Evolutionary conservation across 495 filamentous ascomycete species (phyloP).

Genomic region (Annulohypoxylon nitens): DNA sequence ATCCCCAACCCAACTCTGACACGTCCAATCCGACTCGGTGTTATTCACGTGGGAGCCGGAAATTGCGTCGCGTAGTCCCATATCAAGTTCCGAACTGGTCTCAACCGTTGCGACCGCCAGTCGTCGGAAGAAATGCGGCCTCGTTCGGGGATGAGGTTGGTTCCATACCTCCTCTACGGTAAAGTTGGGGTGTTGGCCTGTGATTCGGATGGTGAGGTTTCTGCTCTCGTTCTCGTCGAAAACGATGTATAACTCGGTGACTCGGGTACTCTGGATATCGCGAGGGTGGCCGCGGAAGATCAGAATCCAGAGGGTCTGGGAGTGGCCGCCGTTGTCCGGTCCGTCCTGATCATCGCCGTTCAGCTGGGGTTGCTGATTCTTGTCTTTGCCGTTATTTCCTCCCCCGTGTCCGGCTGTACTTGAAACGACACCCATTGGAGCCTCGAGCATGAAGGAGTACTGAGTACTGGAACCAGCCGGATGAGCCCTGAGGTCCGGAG

Average conservation of each 20-base stretch:
- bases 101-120: conserved; percentile 50
- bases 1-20: conserved; percentile 52
- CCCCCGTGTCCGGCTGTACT: conserved; percentile 41
- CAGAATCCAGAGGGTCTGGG: conserved; percentile 45
- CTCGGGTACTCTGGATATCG: conserved; percentile 50
- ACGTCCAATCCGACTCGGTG: conserved; percentile 48
- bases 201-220: conserved; percentile 51
- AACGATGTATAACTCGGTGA: conserved; percentile 50
- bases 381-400: conserved; percentile 37
- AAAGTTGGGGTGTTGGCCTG: conserved; percentile 48
- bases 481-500: conserved; percentile 21
- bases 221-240: conserved; percentile 50
- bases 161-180: conserved; percentile 48
- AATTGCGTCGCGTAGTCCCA: conserved; percentile 48
- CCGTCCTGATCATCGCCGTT: conserved; percentile 8
- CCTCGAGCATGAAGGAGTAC: conserved; percentile 39
- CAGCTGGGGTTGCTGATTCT: conserved; percentile 25
- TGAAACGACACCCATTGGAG: conserved; percentile 43
- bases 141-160: conserved; percentile 47
- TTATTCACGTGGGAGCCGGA: conserved; percentile 50
- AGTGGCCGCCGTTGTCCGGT: conserved; percentile 31
- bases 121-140: conserved; percentile 49
- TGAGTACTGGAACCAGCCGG: conserved; percentile 23
- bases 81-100: conserved; percentile 41
- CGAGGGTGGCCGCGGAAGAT: conserved; percentile 49